phyloP scores from a whole-genome alignment of 306 rosid species.

The Vachellia collinsii region DNA sequence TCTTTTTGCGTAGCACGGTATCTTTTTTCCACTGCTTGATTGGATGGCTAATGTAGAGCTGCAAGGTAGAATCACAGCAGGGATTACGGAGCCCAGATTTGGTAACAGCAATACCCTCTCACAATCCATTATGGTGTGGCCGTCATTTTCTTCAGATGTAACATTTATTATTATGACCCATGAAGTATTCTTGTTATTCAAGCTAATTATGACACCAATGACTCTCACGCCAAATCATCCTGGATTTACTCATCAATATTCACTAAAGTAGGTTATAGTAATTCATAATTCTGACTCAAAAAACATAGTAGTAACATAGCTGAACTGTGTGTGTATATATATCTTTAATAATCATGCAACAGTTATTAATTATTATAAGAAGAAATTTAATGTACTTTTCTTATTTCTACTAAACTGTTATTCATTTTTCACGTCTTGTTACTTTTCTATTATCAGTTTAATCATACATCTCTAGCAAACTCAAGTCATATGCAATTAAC shows the following conservation, averaged over 20 bases:
- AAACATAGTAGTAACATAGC: neutral
- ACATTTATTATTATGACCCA: neutral
- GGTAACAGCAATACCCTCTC: neutral
- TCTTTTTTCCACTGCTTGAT: conserved; percentile 26
- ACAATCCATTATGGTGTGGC: neutral
- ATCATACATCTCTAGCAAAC: no score
- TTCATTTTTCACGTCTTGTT: no score
- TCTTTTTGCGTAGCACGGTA: neutral
- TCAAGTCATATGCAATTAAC: no score
- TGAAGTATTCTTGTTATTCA: conserved; percentile 14
- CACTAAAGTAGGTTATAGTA: neutral
- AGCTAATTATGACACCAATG: neutral
- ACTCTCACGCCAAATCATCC: neutral
- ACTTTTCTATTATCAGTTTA: no score
- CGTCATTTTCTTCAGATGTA: neutral
- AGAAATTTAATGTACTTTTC: no score
- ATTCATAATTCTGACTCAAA: neutral
- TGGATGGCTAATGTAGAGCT: conserved; percentile 23
- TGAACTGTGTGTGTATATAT: no score
- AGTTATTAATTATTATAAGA: no score
- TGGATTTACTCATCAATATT: neutral
- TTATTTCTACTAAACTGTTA: no score
- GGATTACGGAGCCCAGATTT: conserved; percentile 16
- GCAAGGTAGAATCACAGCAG: neutral
- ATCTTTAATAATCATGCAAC: no score